Evolutionary conservation across 2,329 filamentous ascomycete species (phyloP).

Genomic region (Verticillium dahliae): DNA sequence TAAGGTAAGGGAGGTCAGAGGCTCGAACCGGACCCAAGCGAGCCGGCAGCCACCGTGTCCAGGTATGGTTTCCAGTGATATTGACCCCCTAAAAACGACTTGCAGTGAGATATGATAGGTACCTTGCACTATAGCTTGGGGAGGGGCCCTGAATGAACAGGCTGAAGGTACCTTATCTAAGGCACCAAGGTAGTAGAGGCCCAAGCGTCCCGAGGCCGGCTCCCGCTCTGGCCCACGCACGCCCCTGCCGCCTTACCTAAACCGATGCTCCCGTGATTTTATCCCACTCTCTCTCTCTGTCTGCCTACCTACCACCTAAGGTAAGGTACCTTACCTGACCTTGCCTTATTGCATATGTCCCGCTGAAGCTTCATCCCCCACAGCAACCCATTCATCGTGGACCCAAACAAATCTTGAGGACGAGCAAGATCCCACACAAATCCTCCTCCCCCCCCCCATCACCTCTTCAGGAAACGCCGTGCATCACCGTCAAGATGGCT

Average conservation of each 20-base stretch:
- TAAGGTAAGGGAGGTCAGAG: neutral
- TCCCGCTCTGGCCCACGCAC: neutral
- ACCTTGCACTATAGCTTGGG: no score
- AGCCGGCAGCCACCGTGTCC: no score
- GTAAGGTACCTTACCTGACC: no score
- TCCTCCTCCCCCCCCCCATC: neutral
- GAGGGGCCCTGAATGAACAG: no score
- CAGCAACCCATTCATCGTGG: neutral
- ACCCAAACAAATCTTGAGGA: neutral
- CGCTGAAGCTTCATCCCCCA: neutral
- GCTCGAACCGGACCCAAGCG: neutral
- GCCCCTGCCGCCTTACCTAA: neutral
- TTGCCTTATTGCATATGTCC: neutral
- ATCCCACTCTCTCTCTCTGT: neutral
- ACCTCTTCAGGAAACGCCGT: neutral
- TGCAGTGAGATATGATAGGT: no score
- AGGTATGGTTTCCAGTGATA: no score
- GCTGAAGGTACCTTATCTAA: no score
- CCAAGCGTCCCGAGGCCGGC: neutral
- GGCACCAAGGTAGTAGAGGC: neutral
- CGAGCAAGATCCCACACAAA: conserved; percentile 2
- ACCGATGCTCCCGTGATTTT: neutral
- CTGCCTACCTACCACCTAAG: neutral
- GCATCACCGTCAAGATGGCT: conserved; percentile 39
- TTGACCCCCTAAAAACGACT: no score